Evolutionary conservation across 495 filamentous ascomycete species (phyloP), one percentile per base, ranked within the genome.

Genomic region (Lasiosphaeria miniovina): DNA sequence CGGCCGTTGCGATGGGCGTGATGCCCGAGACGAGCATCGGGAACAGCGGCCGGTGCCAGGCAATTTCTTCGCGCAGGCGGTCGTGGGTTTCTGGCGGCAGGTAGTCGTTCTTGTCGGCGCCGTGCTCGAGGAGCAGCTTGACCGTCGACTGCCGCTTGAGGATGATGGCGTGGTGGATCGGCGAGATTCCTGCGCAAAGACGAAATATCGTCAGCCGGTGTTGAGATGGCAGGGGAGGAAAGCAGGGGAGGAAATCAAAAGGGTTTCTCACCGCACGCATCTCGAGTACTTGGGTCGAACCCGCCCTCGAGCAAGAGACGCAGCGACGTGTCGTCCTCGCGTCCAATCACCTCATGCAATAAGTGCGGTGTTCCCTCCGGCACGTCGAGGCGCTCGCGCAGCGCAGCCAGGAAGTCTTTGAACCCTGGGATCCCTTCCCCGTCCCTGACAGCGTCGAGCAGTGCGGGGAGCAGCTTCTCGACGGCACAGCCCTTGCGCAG

Each of bases 141-240:
- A 64, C 50, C 0, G 61, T 32, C 33, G 59, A 10, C 45, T 61
- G 55, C 11, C 57, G 54, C 8, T 31, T 36, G 7, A 36, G 43
- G 17, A 66, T 48, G 38, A 66, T 61, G 8, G 64, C 64, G 45
- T 59, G 54, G 52, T 64, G 57, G 49, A 66, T 59, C 24, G 58
- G 55, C 5, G 64, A 63, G 45, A 66, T 54, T 8, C 61, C 54
- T 54, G 31, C 12, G 15, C 11, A 15, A 35, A 17, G 8, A 15
- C 14, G 24, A 8, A 14, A 8, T 14, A 14, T 41, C 3, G 38
- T 41, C 38, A 41, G 38, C 38, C 0, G n/a, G 43, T 17, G 24
- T 66, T 57, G 24, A 57, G 61, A 15, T 64, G 49, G 35, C 60
- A 61, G 6, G 57, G 57, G 9, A 24, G 24, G 24, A 24, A 24